Evolutionary conservation across 2,329 filamentous ascomycete species (phyloP), one percentile per base, ranked within the genome.

Genomic region (Colletotrichum lupini): DNA sequence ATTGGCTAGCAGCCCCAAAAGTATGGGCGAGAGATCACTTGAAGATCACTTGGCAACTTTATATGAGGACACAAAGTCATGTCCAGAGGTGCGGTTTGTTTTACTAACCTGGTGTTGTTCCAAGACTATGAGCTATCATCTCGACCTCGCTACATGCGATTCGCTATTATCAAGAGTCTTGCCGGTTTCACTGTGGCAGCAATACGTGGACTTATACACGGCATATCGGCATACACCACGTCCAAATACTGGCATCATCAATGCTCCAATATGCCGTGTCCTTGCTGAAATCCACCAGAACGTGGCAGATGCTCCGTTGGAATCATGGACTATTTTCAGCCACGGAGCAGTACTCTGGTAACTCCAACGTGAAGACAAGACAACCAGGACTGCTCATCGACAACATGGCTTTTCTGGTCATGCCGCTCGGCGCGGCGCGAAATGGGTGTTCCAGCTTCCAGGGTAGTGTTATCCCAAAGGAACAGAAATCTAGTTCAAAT

Each of bases 401-500:
- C 8, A 85, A 83, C 70, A 81, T 79, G 0, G 77, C 77, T 32
- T 84, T 86, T 64, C 80, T 79, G 0, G 77, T 81, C n/a, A 85
- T 82, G 2, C 83, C 84, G 2, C 74, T 86, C 7, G 75, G 64
- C 3, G 83, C 82, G 22, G 84, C 83, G 0, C 76, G 75, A 57
- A 83, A 84, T 56, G 76, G 82, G 42, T 84, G 81, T 35, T 72
- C 76, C 5, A 79, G 78, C 1, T 82, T 85, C 37, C 75, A 82
- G 30, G 81, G 80, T 1, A 85, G 84, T 46, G 79, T 80, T 9
- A 75, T 85, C 5, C 78, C 85, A 6, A 77, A 82, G 49, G 79
- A 35, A 35, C 8, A 12, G 5, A 77, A 82, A 14, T 80, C 78
- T n/a, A 81, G 82, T 12, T 82, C 83, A 79, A 77, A 82, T 80